Evolutionary conservation across 352 stramenopile genomes (phyloP).

Genomic region (Thalassiosira pacifica): DNA sequence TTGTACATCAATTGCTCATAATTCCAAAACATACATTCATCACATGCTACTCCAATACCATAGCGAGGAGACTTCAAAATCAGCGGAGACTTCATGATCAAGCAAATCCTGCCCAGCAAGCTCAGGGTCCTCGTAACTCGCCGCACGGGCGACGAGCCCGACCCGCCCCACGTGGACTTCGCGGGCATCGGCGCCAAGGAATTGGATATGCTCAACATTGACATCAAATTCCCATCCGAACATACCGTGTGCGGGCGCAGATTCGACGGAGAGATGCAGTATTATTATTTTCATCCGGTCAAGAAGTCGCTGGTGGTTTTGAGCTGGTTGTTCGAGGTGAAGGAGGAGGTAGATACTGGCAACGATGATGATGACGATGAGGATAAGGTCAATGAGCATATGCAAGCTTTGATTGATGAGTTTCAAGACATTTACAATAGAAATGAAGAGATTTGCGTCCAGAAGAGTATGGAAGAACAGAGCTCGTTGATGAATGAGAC

Average conservation of each 20-base stretch:
- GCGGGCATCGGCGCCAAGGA: slow-evolving; percentile 28
- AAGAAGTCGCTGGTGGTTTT: slow-evolving; percentile 50
- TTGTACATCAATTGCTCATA: not conserved
- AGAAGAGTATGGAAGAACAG: slow-evolving; percentile 10
- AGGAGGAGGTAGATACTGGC: not conserved
- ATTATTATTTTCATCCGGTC: slow-evolving; percentile 74
- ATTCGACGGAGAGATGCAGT: slow-evolving; percentile 85
- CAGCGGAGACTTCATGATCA: slow-evolving; percentile 39
- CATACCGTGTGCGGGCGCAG: slow-evolving; percentile 73
- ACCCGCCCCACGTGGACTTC: slow-evolving; percentile 80
- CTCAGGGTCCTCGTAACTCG: slow-evolving; percentile 43
- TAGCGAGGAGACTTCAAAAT: slow-evolving; percentile 75
- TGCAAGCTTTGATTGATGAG: slow-evolving; percentile 75
- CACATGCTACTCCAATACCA: slow-evolving; percentile 9
- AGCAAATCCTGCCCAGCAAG: slow-evolving; percentile 65
- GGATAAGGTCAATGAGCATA: slow-evolving; percentile 65
- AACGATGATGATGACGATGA: not conserved
- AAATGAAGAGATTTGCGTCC: slow-evolving; percentile 43
- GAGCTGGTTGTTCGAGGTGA: slow-evolving; percentile 37
- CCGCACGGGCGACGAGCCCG: slow-evolving; percentile 63
- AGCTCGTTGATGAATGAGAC: not conserved
- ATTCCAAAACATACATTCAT: not conserved
- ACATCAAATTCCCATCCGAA: slow-evolving; percentile 85
- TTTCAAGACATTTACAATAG: slow-evolving; percentile 78
- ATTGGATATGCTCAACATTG: slow-evolving; percentile 73